Percentiles rank a stretch among this genome's conserved stretches.
Conservation (phyloP, 208 protist species). For the Leishmania aethiopica region DNA sequence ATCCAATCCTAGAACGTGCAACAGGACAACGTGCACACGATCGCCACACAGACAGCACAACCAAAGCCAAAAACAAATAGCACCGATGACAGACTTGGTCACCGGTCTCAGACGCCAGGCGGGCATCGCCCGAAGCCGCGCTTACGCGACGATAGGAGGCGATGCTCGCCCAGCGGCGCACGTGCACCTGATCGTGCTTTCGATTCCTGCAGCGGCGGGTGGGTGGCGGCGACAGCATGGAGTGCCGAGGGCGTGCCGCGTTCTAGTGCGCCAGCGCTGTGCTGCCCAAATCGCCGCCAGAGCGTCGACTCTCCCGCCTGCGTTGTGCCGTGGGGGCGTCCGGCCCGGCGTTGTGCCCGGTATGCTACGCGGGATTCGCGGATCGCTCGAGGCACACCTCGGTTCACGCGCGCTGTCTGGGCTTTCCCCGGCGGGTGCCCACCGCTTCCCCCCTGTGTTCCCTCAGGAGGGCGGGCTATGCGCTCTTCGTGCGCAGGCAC, state of each 20-base stretch:
- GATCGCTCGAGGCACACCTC: background rate
- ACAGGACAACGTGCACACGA: no score
- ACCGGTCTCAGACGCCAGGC: background rate
- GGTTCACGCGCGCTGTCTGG: background rate
- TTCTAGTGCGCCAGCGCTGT: background rate
- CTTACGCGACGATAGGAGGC: background rate
- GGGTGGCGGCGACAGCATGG: no score
- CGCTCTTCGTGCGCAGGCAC: background rate
- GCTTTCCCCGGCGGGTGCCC: background rate
- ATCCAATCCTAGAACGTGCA: no score
- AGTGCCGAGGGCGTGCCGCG: background rate
- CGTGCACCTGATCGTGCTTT: background rate
- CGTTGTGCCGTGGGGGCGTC: background rate
- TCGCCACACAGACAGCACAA: no score
- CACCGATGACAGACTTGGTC: background rate
- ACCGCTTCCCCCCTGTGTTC: background rate
- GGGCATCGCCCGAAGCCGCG: background rate
- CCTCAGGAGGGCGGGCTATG: background rate
- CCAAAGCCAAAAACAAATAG: fast-evolving
- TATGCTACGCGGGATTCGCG: background rate
- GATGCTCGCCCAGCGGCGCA: background rate
- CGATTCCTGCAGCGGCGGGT: background rate
- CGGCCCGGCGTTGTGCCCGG: background rate
- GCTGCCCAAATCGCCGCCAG: background rate
- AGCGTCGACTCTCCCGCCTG: background rate